These are phyloP conservation scores for Fusarium floridanum DNA, from an alignment of 2,329 filamentous ascomycete species.

Conservation along the genomic window DNA sequence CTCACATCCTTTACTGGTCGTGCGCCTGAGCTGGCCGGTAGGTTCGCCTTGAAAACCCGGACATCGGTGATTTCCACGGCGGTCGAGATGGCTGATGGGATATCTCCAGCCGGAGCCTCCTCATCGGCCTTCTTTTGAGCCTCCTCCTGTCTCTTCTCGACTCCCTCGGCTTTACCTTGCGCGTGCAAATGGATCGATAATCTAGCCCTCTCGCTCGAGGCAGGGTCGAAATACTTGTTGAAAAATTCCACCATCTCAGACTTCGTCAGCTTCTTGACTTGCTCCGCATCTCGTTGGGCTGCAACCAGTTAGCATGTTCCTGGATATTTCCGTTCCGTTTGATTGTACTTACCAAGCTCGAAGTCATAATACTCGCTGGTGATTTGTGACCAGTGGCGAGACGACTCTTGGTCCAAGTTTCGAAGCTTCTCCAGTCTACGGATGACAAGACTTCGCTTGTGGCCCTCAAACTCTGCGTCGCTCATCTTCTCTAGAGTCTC, in stretches of 20 bases:
- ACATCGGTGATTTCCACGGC: slow-evolving; percentile 81
- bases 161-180: slow-evolving; percentile 67
- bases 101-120: slow-evolving; percentile 52
- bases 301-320: slow-evolving; percentile 32
- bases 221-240: slow-evolving; percentile 78
- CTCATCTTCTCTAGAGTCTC: slow-evolving; percentile 80
- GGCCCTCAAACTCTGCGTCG: slow-evolving; percentile 86
- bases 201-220: slow-evolving; percentile 82
- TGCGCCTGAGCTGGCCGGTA: slow-evolving; percentile 80
- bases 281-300: slow-evolving; percentile 82
- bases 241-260: slow-evolving; percentile 85
- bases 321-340: too few species aligned
- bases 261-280: slow-evolving; percentile 82
- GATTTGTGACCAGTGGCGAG: slow-evolving; percentile 87
- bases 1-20: slow-evolving; percentile 79
- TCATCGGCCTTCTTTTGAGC: slow-evolving; percentile 52
- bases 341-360: slow-evolving; percentile 74
- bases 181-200: slow-evolving; percentile 86
- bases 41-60: slow-evolving; percentile 80
- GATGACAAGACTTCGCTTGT: slow-evolving; percentile 90
- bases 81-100: slow-evolving; percentile 54
- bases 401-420: slow-evolving; percentile 88
- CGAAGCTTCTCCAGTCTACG: slow-evolving; percentile 92
- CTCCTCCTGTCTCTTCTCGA: slow-evolving; percentile 62
- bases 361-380: slow-evolving; percentile 91